Base-by-base conservation (phyloP, 805 yeast genomes). In the Yarrowia sp. region DNA sequence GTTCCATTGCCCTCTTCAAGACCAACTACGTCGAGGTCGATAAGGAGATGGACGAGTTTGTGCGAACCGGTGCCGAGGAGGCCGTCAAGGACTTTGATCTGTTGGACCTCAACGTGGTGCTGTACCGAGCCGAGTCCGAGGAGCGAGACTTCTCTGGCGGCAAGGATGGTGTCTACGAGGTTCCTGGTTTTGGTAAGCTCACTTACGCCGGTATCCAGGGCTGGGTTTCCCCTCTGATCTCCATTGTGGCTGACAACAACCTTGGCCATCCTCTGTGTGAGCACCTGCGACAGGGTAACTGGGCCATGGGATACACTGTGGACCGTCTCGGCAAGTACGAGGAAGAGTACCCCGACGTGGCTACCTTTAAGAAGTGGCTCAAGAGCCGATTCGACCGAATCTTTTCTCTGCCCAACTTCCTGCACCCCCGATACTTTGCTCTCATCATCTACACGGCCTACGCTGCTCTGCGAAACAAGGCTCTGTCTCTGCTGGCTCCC, bases 131-230 rank as follows among this genome's bases (percentile, higher is more conserved):
- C 75, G 97, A 92, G 69, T 84, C 89, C 12, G 99, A 94, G 78
- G 99, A 94, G 77, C 81, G 92, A 26, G 97, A 93, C 75, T 84
- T 87, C 12, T 86, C 93, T 72, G 83, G 79, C 26, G 97, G 97
- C 7, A 73, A 77, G 9, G 88, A 84, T 55, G 97, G 97, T 10
- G 85, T 85, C 0, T 94, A 95, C 78, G 77, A 79, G 61, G 82
- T 94, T 58, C 98, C 98, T 0, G 81, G 83, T 40, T 80, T 84
- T 77, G 98, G 98, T 0, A 80, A 81, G 15, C 80, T 93, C 56
- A 89, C 87, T 0, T 94, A 91, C 77, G 93, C 97, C 49, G 99
- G 99, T 11, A 80, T 95, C 26, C 96, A 92, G 77, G 98, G 99
- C 1, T 94, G 97, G 97, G 85, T 87, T 56, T 82, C 91, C 0